Evolutionary conservation across 75 land plant species (phyloP), one percentile per base, ranked within the genome.

Genomic region (Picea sitchensis): DNA sequence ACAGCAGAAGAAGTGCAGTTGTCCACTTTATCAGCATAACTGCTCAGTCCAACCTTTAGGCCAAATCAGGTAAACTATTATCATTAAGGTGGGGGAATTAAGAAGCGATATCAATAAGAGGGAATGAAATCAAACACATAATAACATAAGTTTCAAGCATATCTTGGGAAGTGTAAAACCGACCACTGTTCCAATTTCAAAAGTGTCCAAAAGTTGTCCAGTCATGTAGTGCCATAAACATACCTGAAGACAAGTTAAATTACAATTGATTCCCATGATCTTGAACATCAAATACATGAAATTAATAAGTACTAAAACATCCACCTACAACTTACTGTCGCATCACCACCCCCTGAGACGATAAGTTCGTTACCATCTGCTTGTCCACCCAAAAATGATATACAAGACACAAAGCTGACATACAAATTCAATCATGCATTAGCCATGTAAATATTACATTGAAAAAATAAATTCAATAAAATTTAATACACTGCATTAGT

Each of bases 281-380:
- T 4, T 18, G n/a, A 69, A 69, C n/a, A 38, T 17, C 20, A 5
- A 47, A 41, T 18, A 47, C 9, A 47, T 47, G 54, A 47, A 47
- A 47, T 47, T 47, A 47, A 47, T 47, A 47, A 47, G 54, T 47
- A 47, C 9, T 61, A 23, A 77, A 51, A 73, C n/a, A 32, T 21
- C n/a, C 51, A 36, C 56, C 20, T 14, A 44, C 60, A 34, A 81
- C 87, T 81, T 76, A 93, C 96, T 31, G 89, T 91, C 75, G 93
- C 83, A 85, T 93, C 94, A 79, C 94, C 96, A 83, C 94, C 84
- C 72, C 94, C 96, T 80, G 94, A 94, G 54, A 91, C 54, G 51
- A 94, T 89, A 83, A 87, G 77, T 18, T 90, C 87, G 20, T 87
- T 73, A 15, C 77, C 51, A 77, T 63, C 75, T 69, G 78, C 78